Evolutionary conservation across 352 stramenopile species (phyloP), one percentile per base, ranked within the genome.

Genomic region (Phytophthora cryptogea): DNA sequence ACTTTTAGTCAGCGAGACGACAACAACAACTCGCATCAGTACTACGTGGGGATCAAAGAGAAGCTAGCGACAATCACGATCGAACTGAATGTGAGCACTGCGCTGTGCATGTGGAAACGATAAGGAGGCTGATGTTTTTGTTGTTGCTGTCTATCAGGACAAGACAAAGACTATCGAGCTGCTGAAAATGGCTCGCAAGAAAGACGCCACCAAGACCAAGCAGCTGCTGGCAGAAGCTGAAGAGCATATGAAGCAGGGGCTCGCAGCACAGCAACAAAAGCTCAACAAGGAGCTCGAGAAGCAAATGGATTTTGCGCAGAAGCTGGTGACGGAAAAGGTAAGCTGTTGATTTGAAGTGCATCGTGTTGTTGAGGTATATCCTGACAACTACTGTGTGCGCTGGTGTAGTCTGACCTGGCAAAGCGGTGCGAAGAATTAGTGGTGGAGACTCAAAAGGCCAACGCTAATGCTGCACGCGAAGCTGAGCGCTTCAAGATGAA

Each of bases 151-250:
- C n/a, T 45, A 27, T 0, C 47, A 94, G 84, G 84, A 92, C 65
- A 94, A 94, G 50, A 86, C 72, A 32, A 90, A 94, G 57, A 94
- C 84, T n/a, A 90, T 92, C 9, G 82, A 92, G 40, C 33, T 92
- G 60, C 74, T 94, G 32, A 90, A 90, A 61, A 64, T 74, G 17
- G 80, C 78, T 0, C 72, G 84, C 4, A 90, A 89, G 67, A 94
- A 92, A 47, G 84, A 94, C 59, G 80, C 86, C 27, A 40, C 53
- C 8, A 92, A 86, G 66, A 79, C 68, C 11, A 86, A 83, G 57
- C 72, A 89, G 20, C 41, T 89, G 11, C 33, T 88, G 1, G 40
- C 44, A 14, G 66, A 69, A 20, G 78, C 77, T 37, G 81, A 90
- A 26, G 74, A 68, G 17, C 83, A 82, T 31, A 62, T 59, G 35